phyloP scores from a whole-genome alignment of 2,329 filamentous ascomycete species.

The Colletotrichum lentis region DNA sequence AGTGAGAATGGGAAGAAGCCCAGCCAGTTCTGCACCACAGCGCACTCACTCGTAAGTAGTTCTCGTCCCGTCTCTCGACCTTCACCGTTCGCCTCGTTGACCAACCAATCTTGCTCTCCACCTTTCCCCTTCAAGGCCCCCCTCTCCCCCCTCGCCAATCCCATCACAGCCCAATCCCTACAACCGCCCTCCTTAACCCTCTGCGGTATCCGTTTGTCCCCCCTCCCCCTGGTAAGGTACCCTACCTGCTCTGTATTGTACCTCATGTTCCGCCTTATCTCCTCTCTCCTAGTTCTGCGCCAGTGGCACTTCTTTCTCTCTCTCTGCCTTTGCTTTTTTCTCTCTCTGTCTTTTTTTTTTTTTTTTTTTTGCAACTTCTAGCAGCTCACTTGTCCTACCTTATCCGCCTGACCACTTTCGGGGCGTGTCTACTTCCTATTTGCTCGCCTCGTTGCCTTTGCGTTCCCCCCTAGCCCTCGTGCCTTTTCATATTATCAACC shows the following conservation, averaged over 20 bases:
- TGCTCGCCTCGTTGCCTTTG: slow-evolving; percentile 31
- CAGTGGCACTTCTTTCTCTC: slow-evolving; percentile 28
- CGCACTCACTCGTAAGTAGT: not conserved
- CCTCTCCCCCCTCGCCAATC: slow-evolving; percentile 23
- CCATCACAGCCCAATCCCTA: slow-evolving; percentile 37
- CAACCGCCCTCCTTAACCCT: slow-evolving; percentile 35
- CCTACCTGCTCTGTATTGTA: no score
- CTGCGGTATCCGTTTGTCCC: slow-evolving; percentile 34
- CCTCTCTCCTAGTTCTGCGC: slow-evolving; percentile 24
- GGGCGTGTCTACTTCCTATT: slow-evolving; percentile 37
- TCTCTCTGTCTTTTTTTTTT: slow-evolving; percentile 6
- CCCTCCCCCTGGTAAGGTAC: slow-evolving; percentile 17
- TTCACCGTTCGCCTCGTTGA: slow-evolving; percentile 27
- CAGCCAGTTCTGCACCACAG: slow-evolving; percentile 2
- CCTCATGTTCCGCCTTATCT: slow-evolving; percentile 38
- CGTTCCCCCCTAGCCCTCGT: slow-evolving; percentile 14
- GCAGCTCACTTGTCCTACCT: slow-evolving; percentile 33
- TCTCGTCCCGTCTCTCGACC: not conserved
- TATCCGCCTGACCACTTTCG: slow-evolving; percentile 36
- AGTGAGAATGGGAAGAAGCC: not conserved
- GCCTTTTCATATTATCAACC: slow-evolving; percentile 19
- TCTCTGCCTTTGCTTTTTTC: no score
- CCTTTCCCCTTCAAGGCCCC: slow-evolving; percentile 20
- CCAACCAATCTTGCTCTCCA: slow-evolving; percentile 33
- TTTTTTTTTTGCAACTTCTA: slow-evolving; percentile 26